Percentiles rank a stretch among this genome's conserved stretches.
Conservation (phyloP, 2,329 filamentous ascomycete genomes). For the Fusarium nematophilum region DNA sequence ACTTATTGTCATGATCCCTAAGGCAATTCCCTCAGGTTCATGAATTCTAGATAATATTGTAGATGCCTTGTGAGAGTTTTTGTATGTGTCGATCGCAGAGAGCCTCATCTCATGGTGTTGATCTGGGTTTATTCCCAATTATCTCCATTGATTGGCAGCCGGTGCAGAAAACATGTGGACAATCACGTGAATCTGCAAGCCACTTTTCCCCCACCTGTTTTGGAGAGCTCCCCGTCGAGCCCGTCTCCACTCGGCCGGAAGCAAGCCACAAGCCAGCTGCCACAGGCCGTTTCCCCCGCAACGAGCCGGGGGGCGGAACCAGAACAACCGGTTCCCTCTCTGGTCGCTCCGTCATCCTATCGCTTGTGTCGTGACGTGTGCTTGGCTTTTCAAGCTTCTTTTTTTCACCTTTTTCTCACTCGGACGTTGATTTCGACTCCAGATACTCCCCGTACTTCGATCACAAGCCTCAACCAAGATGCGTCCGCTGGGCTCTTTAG, state of each 20-base stretch:
- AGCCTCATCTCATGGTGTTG: too few relatives aligned
- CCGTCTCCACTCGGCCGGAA: too few relatives aligned
- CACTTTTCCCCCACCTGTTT: background rate
- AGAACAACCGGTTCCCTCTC: background rate
- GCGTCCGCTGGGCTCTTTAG: conserved; percentile 16
- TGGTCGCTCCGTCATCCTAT: conserved; percentile 19
- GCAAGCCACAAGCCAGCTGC: background rate
- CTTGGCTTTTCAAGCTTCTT: conserved; percentile 17
- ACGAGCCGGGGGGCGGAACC: conserved; percentile 12
- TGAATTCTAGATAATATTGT: too few relatives aligned
- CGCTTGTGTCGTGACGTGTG: conserved; percentile 16
- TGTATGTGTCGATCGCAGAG: too few relatives aligned
- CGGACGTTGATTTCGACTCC: background rate
- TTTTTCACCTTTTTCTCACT: conserved; percentile 12
- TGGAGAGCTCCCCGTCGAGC: too few relatives aligned
- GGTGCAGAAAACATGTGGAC: too few relatives aligned
- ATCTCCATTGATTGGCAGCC: too few relatives aligned
- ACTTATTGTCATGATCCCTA: too few relatives aligned
- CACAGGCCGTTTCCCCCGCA: conserved; percentile 32
- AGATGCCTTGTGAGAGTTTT: too few relatives aligned
- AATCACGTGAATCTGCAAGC: background rate
- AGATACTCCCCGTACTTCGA: conserved; percentile 11
- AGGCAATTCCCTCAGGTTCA: too few relatives aligned
- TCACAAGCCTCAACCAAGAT: conserved; percentile 13
- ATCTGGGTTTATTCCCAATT: too few relatives aligned